Evolutionary conservation across 2,329 filamentous ascomycete species (phyloP).

Genomic region (Corynespora cassiicola): DNA sequence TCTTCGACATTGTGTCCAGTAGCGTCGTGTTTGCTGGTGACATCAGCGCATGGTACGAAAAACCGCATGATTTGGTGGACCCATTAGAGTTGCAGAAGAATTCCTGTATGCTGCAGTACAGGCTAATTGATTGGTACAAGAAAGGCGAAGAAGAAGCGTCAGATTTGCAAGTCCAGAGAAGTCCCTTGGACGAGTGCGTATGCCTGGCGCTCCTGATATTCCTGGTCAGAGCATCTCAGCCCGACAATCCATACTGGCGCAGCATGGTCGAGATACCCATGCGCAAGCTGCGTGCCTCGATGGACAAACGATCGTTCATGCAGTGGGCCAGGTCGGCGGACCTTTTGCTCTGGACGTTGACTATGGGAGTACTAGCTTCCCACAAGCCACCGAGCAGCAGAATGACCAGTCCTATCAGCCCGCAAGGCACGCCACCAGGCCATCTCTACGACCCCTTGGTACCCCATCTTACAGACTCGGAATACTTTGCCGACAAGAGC

Average conservation of each 20-base stretch:
- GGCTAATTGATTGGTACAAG: conserved; percentile 37
- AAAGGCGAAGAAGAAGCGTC: conserved; percentile 13
- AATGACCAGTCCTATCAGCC: too few relatives aligned
- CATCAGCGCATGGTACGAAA: conserved; percentile 27
- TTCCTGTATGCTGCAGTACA: conserved; percentile 29
- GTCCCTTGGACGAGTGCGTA: conserved; percentile 28
- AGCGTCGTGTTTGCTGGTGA: conserved; percentile 26
- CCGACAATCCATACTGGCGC: conserved; percentile 13
- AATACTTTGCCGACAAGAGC: conserved; percentile 27
- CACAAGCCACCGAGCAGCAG: conserved; percentile 15
- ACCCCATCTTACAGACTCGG: conserved; percentile 7
- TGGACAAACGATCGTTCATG: conserved; percentile 20
- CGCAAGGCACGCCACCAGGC: too few relatives aligned
- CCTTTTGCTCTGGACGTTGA: conserved; percentile 36
- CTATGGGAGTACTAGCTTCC: conserved; percentile 34
- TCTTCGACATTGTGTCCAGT: conserved; percentile 26
- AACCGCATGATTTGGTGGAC: conserved; percentile 19
- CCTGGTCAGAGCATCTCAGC: conserved; percentile 29
- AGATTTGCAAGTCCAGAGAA: background rate
- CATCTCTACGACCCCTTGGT: background rate
- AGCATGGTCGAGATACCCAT: conserved; percentile 26
- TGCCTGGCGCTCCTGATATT: conserved; percentile 36
- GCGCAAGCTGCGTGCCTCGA: conserved; percentile 22
- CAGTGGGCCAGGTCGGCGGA: conserved; percentile 28
- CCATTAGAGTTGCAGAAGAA: conserved; percentile 41